phyloP scores from a whole-genome alignment of 2,329 filamentous ascomycete species.

The Trichoderma koningiopsis region DNA sequence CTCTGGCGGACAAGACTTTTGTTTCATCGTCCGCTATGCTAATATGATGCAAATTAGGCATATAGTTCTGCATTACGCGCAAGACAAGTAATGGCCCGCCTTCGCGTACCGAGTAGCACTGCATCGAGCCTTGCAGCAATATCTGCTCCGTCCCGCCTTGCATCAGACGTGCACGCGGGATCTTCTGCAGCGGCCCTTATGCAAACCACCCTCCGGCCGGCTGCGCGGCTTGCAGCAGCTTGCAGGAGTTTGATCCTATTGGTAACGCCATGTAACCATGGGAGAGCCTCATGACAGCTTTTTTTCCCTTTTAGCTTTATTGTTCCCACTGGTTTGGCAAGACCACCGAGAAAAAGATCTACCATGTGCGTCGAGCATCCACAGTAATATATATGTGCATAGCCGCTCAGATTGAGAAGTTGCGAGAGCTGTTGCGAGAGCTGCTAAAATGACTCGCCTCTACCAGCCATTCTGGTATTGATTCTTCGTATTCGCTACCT shows the following conservation, averaged over 20 bases:
- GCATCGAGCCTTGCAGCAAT: conserved; percentile 17
- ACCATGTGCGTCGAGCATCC: neutral
- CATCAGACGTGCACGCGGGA: conserved; percentile 21
- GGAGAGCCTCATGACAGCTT: conserved; percentile 22
- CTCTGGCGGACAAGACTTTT: neutral
- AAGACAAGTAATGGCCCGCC: neutral
- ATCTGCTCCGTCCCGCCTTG: conserved; percentile 20
- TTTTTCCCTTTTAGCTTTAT: neutral
- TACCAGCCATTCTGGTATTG: neutral
- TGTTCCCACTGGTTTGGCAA: conserved; percentile 7
- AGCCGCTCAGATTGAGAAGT: neutral
- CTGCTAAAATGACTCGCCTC: conserved; percentile 17
- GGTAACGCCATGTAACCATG: conserved; percentile 19
- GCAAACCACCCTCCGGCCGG: conserved; percentile 20
- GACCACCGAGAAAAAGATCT: neutral
- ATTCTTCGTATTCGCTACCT: conserved; percentile 6
- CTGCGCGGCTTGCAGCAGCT: conserved; percentile 23
- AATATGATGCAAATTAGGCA: neutral
- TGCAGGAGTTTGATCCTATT: conserved; percentile 17
- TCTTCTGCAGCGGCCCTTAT: conserved; percentile 23
- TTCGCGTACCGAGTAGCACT: conserved; percentile 1
- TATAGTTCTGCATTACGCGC: neutral
- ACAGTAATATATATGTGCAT: neutral
- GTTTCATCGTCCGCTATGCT: neutral
- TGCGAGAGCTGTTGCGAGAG: conserved; percentile 10